Conservation (phyloP, 768 basidiomycete genomes). For the Tricholoma saponaceum region DNA sequence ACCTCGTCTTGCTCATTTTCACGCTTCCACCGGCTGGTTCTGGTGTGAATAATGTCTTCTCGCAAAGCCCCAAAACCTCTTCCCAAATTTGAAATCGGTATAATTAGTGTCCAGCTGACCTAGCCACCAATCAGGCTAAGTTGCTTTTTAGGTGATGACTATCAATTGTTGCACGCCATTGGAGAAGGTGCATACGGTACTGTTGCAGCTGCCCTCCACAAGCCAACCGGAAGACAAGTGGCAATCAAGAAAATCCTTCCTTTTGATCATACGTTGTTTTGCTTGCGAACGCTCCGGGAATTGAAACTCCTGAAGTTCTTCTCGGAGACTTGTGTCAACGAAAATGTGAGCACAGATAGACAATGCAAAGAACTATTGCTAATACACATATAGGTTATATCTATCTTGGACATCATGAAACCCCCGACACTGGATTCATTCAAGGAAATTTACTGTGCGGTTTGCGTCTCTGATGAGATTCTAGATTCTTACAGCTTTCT, state of each 20-base stretch:
- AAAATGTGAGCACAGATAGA: slow-evolving; percentile 50
- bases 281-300: slow-evolving; percentile 84
- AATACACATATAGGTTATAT: slow-evolving; percentile 63
- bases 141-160: slow-evolving; percentile 53
- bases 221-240: slow-evolving; percentile 75
- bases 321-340: slow-evolving; percentile 74
- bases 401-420: slow-evolving; percentile 87
- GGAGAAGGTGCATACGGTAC: slow-evolving; percentile 90
- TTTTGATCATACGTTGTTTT: slow-evolving; percentile 92
- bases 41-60: slow-evolving; percentile 49
- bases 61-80: slow-evolving; percentile 60
- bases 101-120: slow-evolving; percentile 7
- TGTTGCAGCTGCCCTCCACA: slow-evolving; percentile 84
- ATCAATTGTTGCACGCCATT: slow-evolving; percentile 68
- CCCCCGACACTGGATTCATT: slow-evolving; percentile 72
- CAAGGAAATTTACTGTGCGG: slow-evolving; percentile 82
- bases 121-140: background rate
- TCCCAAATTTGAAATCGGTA: slow-evolving; percentile 73
- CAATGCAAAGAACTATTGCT: slow-evolving; percentile 2
- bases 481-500: slow-evolving; percentile 4
- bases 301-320: slow-evolving; percentile 88
- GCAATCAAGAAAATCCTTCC: slow-evolving; percentile 96
- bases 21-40: slow-evolving; percentile 44
- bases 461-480: background rate
- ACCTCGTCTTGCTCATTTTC: slow-evolving; percentile 18